phyloP scores from a whole-genome alignment of 176 grass and related monocot species.

The Alloteropsis semialata region DNA sequence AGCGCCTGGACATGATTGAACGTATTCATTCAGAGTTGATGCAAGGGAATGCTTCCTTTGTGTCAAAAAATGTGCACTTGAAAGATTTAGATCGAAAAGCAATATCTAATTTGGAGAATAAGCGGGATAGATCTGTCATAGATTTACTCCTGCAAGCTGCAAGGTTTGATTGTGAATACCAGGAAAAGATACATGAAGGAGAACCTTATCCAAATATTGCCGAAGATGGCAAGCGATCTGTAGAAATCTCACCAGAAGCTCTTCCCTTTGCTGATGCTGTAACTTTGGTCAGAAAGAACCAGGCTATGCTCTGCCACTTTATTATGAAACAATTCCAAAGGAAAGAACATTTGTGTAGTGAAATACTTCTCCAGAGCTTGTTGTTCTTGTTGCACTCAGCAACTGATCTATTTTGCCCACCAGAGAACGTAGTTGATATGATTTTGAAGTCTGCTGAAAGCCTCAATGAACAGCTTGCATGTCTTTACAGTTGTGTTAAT shows the following conservation, averaged over 20 bases:
- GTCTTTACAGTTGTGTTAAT: slow-evolving; percentile 59
- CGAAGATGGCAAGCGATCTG: slow-evolving; percentile 45
- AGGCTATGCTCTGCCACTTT: slow-evolving; percentile 74
- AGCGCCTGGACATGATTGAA: slow-evolving; percentile 61
- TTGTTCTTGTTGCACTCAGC: slow-evolving; percentile 90
- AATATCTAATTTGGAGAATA: slow-evolving; percentile 60
- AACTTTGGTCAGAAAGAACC: slow-evolving; percentile 95
- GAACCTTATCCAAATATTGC: slow-evolving; percentile 45
- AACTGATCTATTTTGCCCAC: slow-evolving; percentile 73
- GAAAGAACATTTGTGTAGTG: slow-evolving; percentile 56
- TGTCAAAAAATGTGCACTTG: slow-evolving; percentile 39
- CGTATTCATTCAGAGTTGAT: slow-evolving; percentile 53
- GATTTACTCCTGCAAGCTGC: slow-evolving; percentile 87
- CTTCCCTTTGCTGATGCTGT: slow-evolving; percentile 65
- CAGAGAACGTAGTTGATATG: slow-evolving; percentile 80
- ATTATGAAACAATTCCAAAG: slow-evolving; percentile 71
- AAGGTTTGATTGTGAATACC: slow-evolving; percentile 70
- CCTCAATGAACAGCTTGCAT: slow-evolving; percentile 65
- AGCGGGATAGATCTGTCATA: slow-evolving; percentile 79
- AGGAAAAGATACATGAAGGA: slow-evolving; percentile 36
- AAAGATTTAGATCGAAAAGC: slow-evolving; percentile 52
- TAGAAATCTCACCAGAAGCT: slow-evolving; percentile 66
- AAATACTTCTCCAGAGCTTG: slow-evolving; percentile 85
- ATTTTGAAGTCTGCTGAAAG: slow-evolving; percentile 80
- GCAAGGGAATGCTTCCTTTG: slow-evolving; percentile 39